phyloP scores from a whole-genome alignment of 345 rosid genomes.

The Boechera stricta region DNA sequence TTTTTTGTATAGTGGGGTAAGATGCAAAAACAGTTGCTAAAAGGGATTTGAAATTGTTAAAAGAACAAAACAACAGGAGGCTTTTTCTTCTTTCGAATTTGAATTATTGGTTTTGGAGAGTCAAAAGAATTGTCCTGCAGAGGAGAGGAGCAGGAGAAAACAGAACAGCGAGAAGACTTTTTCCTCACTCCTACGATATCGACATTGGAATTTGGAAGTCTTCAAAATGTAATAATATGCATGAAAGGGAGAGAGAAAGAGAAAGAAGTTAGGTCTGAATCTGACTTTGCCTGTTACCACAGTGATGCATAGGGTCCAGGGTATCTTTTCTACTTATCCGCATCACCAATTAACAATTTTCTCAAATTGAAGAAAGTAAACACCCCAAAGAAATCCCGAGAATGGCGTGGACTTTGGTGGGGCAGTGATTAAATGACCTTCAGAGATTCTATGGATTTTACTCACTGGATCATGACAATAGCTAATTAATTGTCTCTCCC shows the following conservation, averaged over 20 bases:
- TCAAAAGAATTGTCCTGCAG: slow-evolving; percentile 13
- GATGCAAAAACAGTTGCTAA: slow-evolving; percentile 31
- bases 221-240: slow-evolving; percentile 30
- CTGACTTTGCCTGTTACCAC: slow-evolving; percentile 38
- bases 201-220: slow-evolving; percentile 19
- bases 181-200: not conserved
- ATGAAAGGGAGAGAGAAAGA: slow-evolving; percentile 19
- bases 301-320: slow-evolving; percentile 41
- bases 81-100: slow-evolving; percentile 21
- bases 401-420: slow-evolving; percentile 11
- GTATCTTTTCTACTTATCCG: slow-evolving; percentile 19
- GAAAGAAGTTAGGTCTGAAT: slow-evolving; percentile 5
- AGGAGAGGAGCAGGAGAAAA: slow-evolving; percentile 13
- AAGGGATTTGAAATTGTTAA: slow-evolving; percentile 25
- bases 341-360: slow-evolving; percentile 25
- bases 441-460: slow-evolving; percentile 13
- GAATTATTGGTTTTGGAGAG: slow-evolving; percentile 24
- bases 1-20: slow-evolving; percentile 55
- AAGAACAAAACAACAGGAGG: slow-evolving; percentile 15
- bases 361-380: not conserved
- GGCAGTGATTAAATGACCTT: slow-evolving; percentile 17
- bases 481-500: not conserved
- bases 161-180: slow-evolving; percentile 28
- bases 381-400: slow-evolving; percentile 20
- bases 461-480: slow-evolving; percentile 18